Base-by-base conservation (phyloP, 2,329 filamentous ascomycete genomes). In the Colletotrichum orchidophilum region DNA sequence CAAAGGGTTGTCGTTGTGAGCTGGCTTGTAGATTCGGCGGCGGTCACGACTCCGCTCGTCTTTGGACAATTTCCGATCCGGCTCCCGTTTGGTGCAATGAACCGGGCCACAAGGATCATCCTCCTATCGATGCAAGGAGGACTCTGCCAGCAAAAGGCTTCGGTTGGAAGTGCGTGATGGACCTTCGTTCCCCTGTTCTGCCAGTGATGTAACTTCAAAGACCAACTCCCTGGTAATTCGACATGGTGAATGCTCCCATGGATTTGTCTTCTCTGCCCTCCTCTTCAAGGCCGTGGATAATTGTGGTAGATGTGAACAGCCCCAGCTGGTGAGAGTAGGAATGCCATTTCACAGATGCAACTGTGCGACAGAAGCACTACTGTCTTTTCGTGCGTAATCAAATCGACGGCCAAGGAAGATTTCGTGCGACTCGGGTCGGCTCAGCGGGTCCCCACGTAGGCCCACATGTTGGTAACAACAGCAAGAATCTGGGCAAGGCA, bases 31-130 rank as follows among this genome's bases (percentile, higher is more conserved):
- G 54, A 64, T 69, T 31, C 54, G 53, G 61, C 61, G 46, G 52
- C 50, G 52, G 66, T 21, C 58, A 35, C 33, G n/a, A 61, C 24
- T 24, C 46, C 24, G 54, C 54, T 59, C 42, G 61, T 60, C 46
- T 49, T 54, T 54, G 55, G 57, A 59, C 62, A 66, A 70, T 54
- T 60, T 70, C 67, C 66, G 53, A 60, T 66, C 54, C 29, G 62
- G 62, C 60, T 62, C 66, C 49, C 66, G 62, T 66, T 50, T 46
- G 46, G 31, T 61, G 58, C 42, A 42, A 53, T 39, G 59, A 29
- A 46, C 53, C 58, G 46, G 8, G 26, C 21, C 39, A 29, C 68
- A 68, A 60, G 64, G 64, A 59, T 71, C 46, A 13, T 46, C 53
- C 42, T 63, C 46, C 64, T 49, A 39, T 35, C 11, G 9, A 46